Percentiles rank a stretch among this genome's conserved stretches.
Evolutionary conservation across 495 filamentous ascomycete genomes (phyloP).

Genomic region (Cercophora samala): DNA sequence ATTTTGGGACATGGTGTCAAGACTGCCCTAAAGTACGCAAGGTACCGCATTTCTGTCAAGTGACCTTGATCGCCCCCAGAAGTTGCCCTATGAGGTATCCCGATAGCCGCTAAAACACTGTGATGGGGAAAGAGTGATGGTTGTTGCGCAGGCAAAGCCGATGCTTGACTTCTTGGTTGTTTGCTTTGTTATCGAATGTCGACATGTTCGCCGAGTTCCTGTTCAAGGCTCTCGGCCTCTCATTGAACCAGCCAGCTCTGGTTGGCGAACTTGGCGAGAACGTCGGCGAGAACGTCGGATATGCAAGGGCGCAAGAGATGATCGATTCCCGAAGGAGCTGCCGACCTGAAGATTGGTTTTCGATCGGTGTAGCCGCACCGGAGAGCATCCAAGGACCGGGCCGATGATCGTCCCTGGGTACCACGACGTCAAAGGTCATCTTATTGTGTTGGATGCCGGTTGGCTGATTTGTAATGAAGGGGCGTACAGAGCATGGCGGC

Average conservation of each 20-base stretch:
- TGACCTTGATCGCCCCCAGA: no score
- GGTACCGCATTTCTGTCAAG: no score
- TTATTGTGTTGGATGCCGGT: not conserved
- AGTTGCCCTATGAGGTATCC: not conserved
- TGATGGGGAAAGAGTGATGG: not conserved
- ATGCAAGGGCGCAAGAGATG: not conserved
- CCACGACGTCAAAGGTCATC: not conserved
- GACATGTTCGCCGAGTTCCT: not conserved
- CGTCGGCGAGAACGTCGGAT: not conserved
- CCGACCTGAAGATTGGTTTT: not conserved
- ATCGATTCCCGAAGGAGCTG: not conserved
- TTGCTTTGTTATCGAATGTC: not conserved
- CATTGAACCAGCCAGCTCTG: not conserved
- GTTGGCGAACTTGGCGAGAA: conserved; percentile 1
- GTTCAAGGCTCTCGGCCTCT: not conserved
- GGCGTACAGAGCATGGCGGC: not conserved
- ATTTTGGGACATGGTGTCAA: no score
- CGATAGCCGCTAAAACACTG: not conserved
- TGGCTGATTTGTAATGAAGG: not conserved
- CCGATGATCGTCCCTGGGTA: not conserved
- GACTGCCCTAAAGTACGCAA: no score
- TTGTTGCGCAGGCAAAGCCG: not conserved
- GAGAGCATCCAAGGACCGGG: not conserved
- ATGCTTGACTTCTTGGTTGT: not conserved
- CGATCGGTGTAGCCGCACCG: not conserved